phyloP scores from a whole-genome alignment of 306 rosid species.

The Canavalia gladiata region DNA sequence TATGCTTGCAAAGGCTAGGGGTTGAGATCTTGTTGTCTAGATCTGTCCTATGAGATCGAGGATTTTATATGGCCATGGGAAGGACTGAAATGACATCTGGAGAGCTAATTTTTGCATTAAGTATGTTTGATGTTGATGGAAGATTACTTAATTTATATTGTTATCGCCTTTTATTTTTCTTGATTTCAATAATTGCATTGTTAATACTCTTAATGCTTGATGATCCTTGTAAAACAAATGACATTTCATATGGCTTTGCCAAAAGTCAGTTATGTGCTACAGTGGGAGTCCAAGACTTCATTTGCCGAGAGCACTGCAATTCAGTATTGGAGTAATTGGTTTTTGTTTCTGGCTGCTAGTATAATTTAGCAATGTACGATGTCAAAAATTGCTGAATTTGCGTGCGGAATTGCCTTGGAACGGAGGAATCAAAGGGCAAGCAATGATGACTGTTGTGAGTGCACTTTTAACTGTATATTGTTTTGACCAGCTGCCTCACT shows the following conservation, averaged over 20 bases:
- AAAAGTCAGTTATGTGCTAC: slow-evolving; percentile 52
- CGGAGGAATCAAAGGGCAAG: slow-evolving; percentile 58
- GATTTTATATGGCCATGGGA: slow-evolving; percentile 74
- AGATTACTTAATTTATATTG: background rate
- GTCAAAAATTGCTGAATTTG: slow-evolving; percentile 9
- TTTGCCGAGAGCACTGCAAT: slow-evolving; percentile 60
- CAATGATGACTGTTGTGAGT: slow-evolving; percentile 55
- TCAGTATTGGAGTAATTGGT: slow-evolving; percentile 54
- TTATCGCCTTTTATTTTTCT: slow-evolving; percentile 35
- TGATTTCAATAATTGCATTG: slow-evolving; percentile 10
- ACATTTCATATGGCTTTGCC: slow-evolving; percentile 47
- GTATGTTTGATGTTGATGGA: background rate
- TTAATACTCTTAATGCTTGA: slow-evolving; percentile 30
- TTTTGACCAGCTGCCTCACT: too few species aligned
- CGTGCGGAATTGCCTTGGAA: slow-evolving; percentile 49
- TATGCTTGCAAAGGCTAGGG: slow-evolving; percentile 64
- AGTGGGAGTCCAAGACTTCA: slow-evolving; percentile 57
- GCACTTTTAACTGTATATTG: slow-evolving; percentile 35
- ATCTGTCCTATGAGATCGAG: slow-evolving; percentile 55
- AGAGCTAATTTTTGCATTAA: slow-evolving; percentile 54
- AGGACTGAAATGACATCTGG: slow-evolving; percentile 59
- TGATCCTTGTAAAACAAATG: slow-evolving; percentile 36
- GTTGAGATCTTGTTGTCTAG: slow-evolving; percentile 73
- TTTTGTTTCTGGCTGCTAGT: slow-evolving; percentile 9
- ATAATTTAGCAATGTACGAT: background rate